A percentile compares a stretch with the other conserved stretches of the same genome.
Evolutionary conservation across 2,329 filamentous ascomycete genomes (phyloP).

Genomic region (Trichophyton rubrum): DNA sequence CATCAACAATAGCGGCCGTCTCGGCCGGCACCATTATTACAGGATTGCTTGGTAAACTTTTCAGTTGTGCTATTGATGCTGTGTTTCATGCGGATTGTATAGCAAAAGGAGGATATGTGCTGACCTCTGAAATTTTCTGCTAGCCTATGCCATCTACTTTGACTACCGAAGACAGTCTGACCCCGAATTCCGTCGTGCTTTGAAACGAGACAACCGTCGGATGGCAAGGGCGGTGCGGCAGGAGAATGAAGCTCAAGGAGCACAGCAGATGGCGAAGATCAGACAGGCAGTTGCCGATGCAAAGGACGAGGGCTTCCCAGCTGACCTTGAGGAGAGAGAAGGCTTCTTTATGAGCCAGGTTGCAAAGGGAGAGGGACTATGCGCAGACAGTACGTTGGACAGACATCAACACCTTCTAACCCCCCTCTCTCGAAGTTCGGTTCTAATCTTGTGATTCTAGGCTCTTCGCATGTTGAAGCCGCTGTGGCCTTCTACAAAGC

Average conservation of each 20-base stretch:
- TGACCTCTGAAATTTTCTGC: neutral
- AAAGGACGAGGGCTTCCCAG: constrained; percentile 82
- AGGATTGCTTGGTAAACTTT: constrained; percentile 40
- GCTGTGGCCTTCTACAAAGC: constrained; percentile 96
- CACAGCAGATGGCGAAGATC: constrained; percentile 50
- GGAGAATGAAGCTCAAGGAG: constrained; percentile 36
- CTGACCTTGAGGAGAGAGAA: constrained; percentile 84
- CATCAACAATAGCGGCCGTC: constrained; percentile 46
- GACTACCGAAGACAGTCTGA: constrained; percentile 53
- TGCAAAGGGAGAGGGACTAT: constrained; percentile 71
- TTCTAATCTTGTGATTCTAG: constrained; percentile 16
- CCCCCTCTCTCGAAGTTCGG: neutral
- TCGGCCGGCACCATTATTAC: constrained; percentile 47
- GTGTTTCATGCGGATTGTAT: neutral
- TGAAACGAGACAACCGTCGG: constrained; percentile 40
- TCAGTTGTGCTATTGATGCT: neutral
- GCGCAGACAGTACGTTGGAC: constrained; percentile 57
- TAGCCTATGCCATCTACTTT: constrained; percentile 53
- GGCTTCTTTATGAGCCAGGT: constrained; percentile 95
- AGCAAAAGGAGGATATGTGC: constrained; percentile 8
- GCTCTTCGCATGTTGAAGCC: constrained; percentile 52
- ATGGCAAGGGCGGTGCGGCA: constrained; percentile 37
- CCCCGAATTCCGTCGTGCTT: constrained; percentile 47
- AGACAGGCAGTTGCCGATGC: constrained; percentile 64
- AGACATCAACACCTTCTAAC: neutral